Percentiles rank a stretch among this genome's conserved stretches.
Evolutionary conservation across 2,329 filamentous ascomycete genomes (phyloP).

Genomic region (Rutstroemia sp.): DNA sequence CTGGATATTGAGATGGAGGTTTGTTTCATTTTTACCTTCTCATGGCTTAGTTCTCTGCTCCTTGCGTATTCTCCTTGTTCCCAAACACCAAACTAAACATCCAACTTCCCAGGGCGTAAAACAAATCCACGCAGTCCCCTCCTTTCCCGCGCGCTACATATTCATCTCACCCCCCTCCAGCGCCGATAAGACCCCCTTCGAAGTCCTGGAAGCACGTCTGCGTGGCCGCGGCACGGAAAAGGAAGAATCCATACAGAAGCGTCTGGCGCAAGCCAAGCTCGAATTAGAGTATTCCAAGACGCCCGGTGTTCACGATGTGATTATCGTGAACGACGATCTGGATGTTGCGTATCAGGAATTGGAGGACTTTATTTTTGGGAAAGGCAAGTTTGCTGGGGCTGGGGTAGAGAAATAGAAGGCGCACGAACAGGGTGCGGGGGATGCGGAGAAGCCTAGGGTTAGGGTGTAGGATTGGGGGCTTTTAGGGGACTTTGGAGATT

Average conservation of each 20-base stretch:
- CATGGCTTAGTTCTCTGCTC: background rate
- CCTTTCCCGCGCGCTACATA: conserved; percentile 62
- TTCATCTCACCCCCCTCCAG: conserved; percentile 74
- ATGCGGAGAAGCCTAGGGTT: background rate
- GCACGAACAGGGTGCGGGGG: background rate
- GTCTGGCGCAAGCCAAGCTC: conserved; percentile 62
- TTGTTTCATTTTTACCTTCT: conserved; percentile 17
- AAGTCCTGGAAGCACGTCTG: conserved; percentile 66
- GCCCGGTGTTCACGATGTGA: conserved; percentile 57
- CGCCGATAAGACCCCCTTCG: conserved; percentile 31
- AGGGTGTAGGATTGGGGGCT: no score
- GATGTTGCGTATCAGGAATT: conserved; percentile 48
- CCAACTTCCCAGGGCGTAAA: conserved; percentile 61
- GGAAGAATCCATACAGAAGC: conserved; percentile 62
- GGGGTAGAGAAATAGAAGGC: background rate
- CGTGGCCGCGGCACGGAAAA: conserved; percentile 71
- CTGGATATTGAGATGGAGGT: conserved; percentile 97
- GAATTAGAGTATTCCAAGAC: conserved; percentile 68
- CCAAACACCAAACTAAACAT: background rate
- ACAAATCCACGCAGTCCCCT: conserved; percentile 61
- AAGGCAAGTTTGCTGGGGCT: conserved; percentile 8
- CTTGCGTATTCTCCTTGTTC: background rate
- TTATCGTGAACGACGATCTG: conserved; percentile 59
- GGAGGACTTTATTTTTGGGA: conserved; percentile 40
- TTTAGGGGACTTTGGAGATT: no score